Conservation (phyloP, 2,329 filamentous ascomycete species). For the Fusarium sp. region DNA sequence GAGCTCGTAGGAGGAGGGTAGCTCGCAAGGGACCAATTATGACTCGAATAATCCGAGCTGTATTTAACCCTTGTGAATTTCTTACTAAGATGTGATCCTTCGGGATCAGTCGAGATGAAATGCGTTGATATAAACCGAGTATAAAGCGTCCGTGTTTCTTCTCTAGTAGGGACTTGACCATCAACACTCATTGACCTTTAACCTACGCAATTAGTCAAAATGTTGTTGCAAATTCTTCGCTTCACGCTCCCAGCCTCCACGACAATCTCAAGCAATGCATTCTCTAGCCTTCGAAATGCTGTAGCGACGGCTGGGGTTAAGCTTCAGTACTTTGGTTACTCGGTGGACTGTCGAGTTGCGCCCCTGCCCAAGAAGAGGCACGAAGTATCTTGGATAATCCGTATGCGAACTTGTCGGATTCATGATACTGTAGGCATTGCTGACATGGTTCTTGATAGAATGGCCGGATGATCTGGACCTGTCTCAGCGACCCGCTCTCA, state of each 20-base stretch:
- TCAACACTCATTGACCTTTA: neutral
- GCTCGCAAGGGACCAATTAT: neutral
- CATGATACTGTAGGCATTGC: neutral
- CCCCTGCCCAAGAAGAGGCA: conserved; percentile 22
- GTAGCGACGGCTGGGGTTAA: conserved; percentile 19
- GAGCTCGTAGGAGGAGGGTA: neutral
- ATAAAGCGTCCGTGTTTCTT: neutral
- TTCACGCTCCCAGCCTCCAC: conserved; percentile 18
- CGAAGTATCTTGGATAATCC: conserved; percentile 34
- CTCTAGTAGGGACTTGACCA: neutral
- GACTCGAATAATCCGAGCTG: neutral
- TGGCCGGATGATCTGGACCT: conserved; percentile 17
- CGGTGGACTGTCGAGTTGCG: neutral
- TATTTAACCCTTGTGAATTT: neutral
- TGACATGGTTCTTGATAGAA: neutral
- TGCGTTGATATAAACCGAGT: neutral
- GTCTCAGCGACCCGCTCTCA: neutral
- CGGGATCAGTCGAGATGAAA: neutral
- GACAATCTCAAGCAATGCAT: conserved; percentile 22
- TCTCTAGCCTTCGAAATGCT: conserved; percentile 17
- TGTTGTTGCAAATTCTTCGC: conserved; percentile 32
- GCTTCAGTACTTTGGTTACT: conserved; percentile 33
- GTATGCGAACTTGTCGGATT: neutral
- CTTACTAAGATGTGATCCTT: neutral
- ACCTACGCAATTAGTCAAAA: neutral